Evolutionary conservation across 495 filamentous ascomycete genomes (phyloP).

Genomic region (Aspergillus cristatus): DNA sequence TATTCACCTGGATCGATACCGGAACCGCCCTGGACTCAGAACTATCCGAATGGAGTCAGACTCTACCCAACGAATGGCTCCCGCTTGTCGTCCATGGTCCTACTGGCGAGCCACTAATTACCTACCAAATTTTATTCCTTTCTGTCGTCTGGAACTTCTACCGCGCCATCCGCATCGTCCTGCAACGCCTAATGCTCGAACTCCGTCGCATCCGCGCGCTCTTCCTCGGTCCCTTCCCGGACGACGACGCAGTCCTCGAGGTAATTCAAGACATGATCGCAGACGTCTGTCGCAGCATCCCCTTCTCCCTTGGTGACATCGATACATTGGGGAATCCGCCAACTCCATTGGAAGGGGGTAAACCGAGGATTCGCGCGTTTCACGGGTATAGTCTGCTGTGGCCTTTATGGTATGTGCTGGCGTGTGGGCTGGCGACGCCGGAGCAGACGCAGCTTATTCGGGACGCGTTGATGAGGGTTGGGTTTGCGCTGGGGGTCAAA

Average conservation of each 20-base stretch:
- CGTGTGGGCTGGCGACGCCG: conserved; percentile 26
- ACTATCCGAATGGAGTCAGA: conserved; percentile 26
- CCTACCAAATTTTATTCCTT: conserved; percentile 22
- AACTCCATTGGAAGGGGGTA: conserved; percentile 3
- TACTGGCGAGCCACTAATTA: conserved; percentile 26
- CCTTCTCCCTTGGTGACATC: conserved; percentile 29
- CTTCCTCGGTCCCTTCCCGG: conserved; percentile 2
- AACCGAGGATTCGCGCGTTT: conserved; percentile 20
- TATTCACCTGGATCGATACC: conserved; percentile 16
- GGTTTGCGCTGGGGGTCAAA: too few species aligned
- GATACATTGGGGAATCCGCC: conserved; percentile 25
- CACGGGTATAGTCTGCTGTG: conserved; percentile 31
- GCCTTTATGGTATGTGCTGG: conserved; percentile 35
- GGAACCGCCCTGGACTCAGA: conserved; percentile 21
- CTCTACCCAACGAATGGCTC: conserved; percentile 29
- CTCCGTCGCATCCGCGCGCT: conserved; percentile 16
- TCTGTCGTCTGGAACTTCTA: conserved; percentile 33
- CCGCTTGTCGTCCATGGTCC: conserved; percentile 26
- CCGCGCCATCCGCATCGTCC: conserved; percentile 28
- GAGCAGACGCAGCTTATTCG: conserved; percentile 23
- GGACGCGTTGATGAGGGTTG: conserved; percentile 24
- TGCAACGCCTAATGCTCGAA: conserved; percentile 23
- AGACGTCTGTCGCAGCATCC: conserved; percentile 34
- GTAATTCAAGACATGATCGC: conserved; percentile 30
- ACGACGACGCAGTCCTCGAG: conserved; percentile 7